These are phyloP conservation scores for Hymenoscyphus fraxineus DNA, from an alignment of 2,329 filamentous ascomycete species.

Conservation along the genomic window DNA sequence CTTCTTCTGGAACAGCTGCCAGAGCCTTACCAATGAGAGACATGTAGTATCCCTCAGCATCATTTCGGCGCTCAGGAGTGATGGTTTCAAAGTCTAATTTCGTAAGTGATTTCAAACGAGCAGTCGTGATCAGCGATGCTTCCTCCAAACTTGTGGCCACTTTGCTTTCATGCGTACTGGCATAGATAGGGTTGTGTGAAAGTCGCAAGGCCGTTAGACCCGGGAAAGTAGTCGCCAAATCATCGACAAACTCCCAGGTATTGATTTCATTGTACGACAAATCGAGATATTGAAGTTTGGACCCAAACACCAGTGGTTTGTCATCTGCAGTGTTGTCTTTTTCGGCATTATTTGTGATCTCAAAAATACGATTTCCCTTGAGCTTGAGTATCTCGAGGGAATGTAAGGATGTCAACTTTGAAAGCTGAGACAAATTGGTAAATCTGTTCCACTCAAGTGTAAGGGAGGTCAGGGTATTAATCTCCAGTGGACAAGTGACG, in stretches of 20 bases:
- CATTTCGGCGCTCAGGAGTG: conserved; percentile 68
- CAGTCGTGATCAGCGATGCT: conserved; percentile 83
- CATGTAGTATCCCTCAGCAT: conserved; percentile 92
- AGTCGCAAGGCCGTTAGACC: conserved; percentile 72
- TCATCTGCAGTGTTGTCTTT: background rate
- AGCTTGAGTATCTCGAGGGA: conserved; percentile 61
- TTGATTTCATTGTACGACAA: conserved; percentile 68
- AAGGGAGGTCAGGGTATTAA: conserved; percentile 50
- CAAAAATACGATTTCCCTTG: conserved; percentile 71
- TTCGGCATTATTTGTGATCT: conserved; percentile 43
- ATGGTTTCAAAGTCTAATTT: conserved; percentile 72
- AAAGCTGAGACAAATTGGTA: conserved; percentile 53
- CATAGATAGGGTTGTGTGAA: conserved; percentile 80
- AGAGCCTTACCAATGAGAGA: conserved; percentile 77
- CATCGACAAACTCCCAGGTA: conserved; percentile 71
- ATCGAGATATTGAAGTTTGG: conserved; percentile 54
- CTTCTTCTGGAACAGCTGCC: conserved; percentile 50
- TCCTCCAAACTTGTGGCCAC: conserved; percentile 61
- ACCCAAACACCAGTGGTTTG: conserved; percentile 21
- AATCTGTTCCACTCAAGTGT: conserved; percentile 73
- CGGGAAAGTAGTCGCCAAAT: conserved; percentile 65
- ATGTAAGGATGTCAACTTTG: conserved; percentile 47
- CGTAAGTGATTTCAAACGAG: conserved; percentile 64
- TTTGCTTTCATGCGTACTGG: conserved; percentile 36
- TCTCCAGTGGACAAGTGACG: conserved; percentile 42